Conservation (phyloP, 2,329 filamentous ascomycete genomes). For the Phyllosticta citriasiana region DNA sequence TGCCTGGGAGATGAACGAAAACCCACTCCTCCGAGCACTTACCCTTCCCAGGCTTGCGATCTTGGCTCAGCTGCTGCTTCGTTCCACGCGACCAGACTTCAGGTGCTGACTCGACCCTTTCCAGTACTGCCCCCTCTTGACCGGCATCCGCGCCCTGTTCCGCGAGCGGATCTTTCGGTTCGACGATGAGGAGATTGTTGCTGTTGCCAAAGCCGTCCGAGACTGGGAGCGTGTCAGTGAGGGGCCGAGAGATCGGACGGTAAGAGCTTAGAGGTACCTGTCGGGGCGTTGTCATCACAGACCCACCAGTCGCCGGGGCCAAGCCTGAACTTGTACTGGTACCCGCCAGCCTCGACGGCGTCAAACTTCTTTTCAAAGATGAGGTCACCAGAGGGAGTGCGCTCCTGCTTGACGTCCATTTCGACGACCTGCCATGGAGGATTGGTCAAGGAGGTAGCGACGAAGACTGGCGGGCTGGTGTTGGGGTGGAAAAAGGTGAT, state of each 20-base stretch:
- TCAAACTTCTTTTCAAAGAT: conserved; percentile 49
- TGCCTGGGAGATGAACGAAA: background rate
- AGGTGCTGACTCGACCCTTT: background rate
- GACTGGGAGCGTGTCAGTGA: conserved; percentile 27
- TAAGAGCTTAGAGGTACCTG: conserved; percentile 35
- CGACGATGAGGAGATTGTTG: conserved; percentile 42
- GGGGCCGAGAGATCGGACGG: background rate
- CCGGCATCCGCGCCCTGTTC: background rate
- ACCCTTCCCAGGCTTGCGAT: background rate
- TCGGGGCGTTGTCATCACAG: conserved; percentile 52
- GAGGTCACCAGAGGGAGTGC: conserved; percentile 43
- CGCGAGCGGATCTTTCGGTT: conserved; percentile 1
- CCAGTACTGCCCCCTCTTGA: background rate
- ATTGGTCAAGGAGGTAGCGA: conserved; percentile 59
- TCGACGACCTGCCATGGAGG: conserved; percentile 58
- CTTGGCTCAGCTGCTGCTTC: background rate
- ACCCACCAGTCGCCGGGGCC: conserved; percentile 61
- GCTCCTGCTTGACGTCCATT: conserved; percentile 44
- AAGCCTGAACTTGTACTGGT: conserved; percentile 67
- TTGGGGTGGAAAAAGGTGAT: conserved; percentile 53
- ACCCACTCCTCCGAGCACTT: background rate
- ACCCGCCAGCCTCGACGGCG: conserved; percentile 46
- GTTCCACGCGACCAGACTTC: background rate
- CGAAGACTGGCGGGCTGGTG: conserved; percentile 55
- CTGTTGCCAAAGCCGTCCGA: conserved; percentile 43